phyloP scores from a whole-genome alignment of 2,329 filamentous ascomycete species.

The Fusarium ramigenum region DNA sequence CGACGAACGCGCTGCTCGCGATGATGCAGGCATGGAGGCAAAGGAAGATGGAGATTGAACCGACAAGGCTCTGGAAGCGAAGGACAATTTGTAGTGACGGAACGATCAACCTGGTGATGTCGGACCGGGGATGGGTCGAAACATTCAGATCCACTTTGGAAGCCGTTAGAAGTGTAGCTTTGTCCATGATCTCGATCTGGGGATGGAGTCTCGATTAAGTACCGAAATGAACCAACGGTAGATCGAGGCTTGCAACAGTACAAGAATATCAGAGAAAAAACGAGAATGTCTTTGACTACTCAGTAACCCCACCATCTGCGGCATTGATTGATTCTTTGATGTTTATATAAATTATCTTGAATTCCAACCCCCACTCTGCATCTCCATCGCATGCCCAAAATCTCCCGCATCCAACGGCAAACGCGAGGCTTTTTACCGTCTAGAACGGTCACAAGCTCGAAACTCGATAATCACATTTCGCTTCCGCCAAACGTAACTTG shows the following conservation, averaged over 20 bases:
- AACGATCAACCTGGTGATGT: conserved; percentile 46
- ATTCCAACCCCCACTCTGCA: conserved; percentile 15
- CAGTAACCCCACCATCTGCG: neutral
- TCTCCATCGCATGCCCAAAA: neutral
- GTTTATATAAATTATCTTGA: conserved; percentile 30
- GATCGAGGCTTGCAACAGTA: neutral
- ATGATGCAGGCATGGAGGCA: conserved; percentile 46
- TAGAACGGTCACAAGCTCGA: conserved; percentile 6
- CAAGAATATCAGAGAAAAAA: conserved; percentile 4
- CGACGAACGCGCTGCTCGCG: conserved; percentile 41
- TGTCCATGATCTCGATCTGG: conserved; percentile 46
- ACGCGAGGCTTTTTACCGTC: conserved; percentile 11
- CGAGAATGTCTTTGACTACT: conserved; percentile 1
- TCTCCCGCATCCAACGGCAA: conserved; percentile 18
- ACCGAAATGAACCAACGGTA: neutral
- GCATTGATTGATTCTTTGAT: conserved; percentile 12
- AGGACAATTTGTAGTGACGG: conserved; percentile 49
- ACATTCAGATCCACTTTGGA: conserved; percentile 49
- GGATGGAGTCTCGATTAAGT: conserved; percentile 13
- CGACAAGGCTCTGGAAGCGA: conserved; percentile 49
- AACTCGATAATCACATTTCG: conserved; percentile 28
- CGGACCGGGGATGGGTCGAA: conserved; percentile 44
- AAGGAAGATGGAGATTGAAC: conserved; percentile 45
- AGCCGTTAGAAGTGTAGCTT: conserved; percentile 51
- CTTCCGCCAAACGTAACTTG: conserved; percentile 29